Base-by-base conservation (phyloP, 148 eudicot genomes). In the Mesembryanthemum crystallinum region DNA sequence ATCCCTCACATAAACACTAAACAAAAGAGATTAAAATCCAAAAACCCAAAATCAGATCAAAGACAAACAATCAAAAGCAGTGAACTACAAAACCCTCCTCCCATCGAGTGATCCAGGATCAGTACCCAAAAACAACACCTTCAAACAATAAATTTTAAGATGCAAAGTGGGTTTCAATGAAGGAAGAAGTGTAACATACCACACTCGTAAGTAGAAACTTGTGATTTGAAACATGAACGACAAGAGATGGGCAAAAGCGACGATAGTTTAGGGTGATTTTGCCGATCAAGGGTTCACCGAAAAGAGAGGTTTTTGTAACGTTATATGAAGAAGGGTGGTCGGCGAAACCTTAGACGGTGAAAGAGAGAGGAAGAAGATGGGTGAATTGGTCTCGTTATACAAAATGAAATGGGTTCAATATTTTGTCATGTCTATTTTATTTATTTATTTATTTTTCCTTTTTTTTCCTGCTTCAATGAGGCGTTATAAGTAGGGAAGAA, bases 21-120 rank as follows among this genome's bases (percentile, higher is more conserved):
- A 25, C 66, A 71, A 30, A 32, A 21, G 30, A 78, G 35, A 27
- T 5, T 32, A 58, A 71, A 24, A 39, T 15, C 32, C 9, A 78
- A 64, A 52, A n/a, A 51, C 2, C 14, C 51, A 52, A 69, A 74
- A 63, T 21, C 70, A 75, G 78, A 80, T 74, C 74, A 80, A 76
- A 7, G 45, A 9, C 42, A 67, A 3, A 8, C 1, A 39, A 6
- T 9, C 59, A 59, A 71, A 54, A 21, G 10, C 0, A 52, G 52
- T 29, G 49, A 30, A 42, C 63, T 54, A 52, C 20, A 0, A 29
- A 73, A 24, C 1, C n/a, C 21, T 35, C 11, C 11, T 3, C 42
- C 4, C 62, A 32, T 43, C n/a, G 63, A 73, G 42, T 78, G 78
- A 82, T 63, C 72, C 49, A 39, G 28, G 73, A 64, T 79, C 37